Percentiles rank a stretch among this genome's conserved stretches.
Conservation (phyloP, 2,329 filamentous ascomycete genomes). For the Bisporella sp. region DNA sequence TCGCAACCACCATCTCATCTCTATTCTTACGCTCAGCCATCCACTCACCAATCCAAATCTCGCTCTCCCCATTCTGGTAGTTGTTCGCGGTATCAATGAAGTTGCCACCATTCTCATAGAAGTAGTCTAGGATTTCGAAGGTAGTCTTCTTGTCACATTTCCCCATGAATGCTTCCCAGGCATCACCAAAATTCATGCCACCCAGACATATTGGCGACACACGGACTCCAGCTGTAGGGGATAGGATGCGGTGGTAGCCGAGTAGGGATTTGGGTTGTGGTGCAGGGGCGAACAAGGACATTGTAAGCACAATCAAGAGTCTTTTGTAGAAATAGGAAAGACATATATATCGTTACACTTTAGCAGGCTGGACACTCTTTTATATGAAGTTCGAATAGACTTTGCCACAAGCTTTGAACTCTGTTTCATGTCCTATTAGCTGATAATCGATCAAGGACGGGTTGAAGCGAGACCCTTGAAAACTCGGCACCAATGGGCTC, state of each 20-base stretch:
- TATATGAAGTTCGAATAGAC: too few relatives aligned
- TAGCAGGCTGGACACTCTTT: too few relatives aligned
- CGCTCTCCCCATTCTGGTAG: constrained; percentile 50
- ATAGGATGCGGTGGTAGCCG: constrained; percentile 56
- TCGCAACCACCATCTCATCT: constrained; percentile 60
- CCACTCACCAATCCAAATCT: constrained; percentile 65
- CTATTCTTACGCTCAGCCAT: constrained; percentile 57
- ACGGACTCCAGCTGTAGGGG: constrained; percentile 53
- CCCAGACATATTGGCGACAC: constrained; percentile 60
- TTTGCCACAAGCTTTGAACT: too few relatives aligned
- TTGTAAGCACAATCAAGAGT: too few relatives aligned
- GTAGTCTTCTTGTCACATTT: constrained; percentile 55
- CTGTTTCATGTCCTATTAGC: too few relatives aligned
- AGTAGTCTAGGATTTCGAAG: constrained; percentile 49
- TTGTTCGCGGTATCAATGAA: constrained; percentile 66
- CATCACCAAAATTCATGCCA: constrained; percentile 54
- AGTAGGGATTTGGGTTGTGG: constrained; percentile 48
- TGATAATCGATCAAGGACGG: too few relatives aligned
- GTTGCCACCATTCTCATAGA: constrained; percentile 52
- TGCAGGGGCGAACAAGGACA: background rate
- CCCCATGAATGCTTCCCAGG: constrained; percentile 43
- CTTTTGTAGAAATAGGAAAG: too few relatives aligned
- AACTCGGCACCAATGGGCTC: too few relatives aligned
- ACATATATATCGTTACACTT: too few relatives aligned
- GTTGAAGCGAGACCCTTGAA: too few relatives aligned